phyloP scores from a whole-genome alignment of 2,329 filamentous ascomycete genomes.

The Pezicula neosporulosa region DNA sequence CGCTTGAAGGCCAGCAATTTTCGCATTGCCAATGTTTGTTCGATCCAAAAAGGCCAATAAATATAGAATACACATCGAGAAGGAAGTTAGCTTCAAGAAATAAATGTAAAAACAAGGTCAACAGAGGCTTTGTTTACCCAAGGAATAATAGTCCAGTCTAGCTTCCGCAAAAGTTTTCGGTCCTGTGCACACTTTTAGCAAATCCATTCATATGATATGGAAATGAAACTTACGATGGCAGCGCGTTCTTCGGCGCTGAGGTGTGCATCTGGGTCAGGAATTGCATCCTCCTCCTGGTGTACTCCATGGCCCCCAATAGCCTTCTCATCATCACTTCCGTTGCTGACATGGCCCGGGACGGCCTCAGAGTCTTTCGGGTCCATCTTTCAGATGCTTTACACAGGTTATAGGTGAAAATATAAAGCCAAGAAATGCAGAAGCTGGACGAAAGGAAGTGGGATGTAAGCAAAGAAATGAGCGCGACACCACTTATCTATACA shows the following conservation, averaged over 20 bases:
- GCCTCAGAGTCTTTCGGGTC: too few species aligned
- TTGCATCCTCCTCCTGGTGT: slow-evolving; percentile 6
- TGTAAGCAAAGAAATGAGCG: too few species aligned
- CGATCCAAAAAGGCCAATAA: slow-evolving; percentile 71
- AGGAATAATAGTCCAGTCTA: slow-evolving; percentile 59
- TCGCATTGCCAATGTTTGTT: slow-evolving; percentile 78
- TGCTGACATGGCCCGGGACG: neutral
- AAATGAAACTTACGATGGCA: slow-evolving; percentile 46
- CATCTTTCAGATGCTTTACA: too few species aligned
- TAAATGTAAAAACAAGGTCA: neutral
- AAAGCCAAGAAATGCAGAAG: too few species aligned
- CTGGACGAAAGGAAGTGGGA: too few species aligned
- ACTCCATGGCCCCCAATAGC: neutral
- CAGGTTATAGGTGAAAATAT: too few species aligned
- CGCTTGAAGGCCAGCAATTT: slow-evolving; percentile 57
- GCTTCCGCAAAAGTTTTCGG: slow-evolving; percentile 56
- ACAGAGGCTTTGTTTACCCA: slow-evolving; percentile 36
- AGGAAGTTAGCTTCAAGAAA: slow-evolving; percentile 7
- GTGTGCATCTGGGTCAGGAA: slow-evolving; percentile 58
- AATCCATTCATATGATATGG: neutral
- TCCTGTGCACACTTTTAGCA: slow-evolving; percentile 42
- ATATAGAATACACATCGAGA: slow-evolving; percentile 66
- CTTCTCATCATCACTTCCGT: slow-evolving; percentile 12
- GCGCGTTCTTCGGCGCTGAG: slow-evolving; percentile 60
- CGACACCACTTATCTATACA: too few species aligned